Evolutionary conservation across 1,284 basidiomycete genomes (phyloP), one percentile per base, ranked within the genome.

Genomic region (Sphaerobolus stellatus): DNA sequence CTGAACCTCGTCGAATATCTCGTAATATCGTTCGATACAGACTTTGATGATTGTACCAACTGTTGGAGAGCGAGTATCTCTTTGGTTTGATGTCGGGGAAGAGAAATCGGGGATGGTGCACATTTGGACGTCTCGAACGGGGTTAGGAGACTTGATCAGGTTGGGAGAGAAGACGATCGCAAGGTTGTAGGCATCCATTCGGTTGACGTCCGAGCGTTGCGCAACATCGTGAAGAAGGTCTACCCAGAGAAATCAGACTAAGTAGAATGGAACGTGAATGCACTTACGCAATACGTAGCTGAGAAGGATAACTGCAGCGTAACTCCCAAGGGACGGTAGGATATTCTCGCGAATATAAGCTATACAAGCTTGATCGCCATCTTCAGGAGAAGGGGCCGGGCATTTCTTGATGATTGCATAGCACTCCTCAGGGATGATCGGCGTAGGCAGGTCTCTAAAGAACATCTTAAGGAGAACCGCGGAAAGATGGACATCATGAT

Each of bases 401-500:
- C 92, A 93, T 52, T 78, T 75, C 33, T 77, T 76, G 36, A 93
- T 84, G 27, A 76, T 52, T 3, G 81, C 73, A 65, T 93, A 94
- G 18, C 86, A 65, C 9, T 64, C 67, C 64, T 88, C 86, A 0
- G 86, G 79, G 60, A 94, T 90, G 16, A 91, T 70, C 2, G 92
- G 88, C 43, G 82, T 76, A 1, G 88, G 89, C 2, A 94, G 74
- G 66, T 91, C 88, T 28, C 89, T 80, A 18, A 94, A 70, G 64
- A 87, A 93, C 64, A 91, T 90, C 74, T 94, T 94, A 57, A 94
- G 72, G 16, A 94, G 75, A 2, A 92, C 91, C 2, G 92, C 90
- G 2, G 90, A 88, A 1, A 94, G 77, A 69, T 91, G 80, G 3
- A 88, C 83, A 63, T 93, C 91, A 1, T 77, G 77, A 64, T 90